Conservation (phyloP, 2,329 filamentous ascomycete species). For the Exophiala bonariae region DNA sequence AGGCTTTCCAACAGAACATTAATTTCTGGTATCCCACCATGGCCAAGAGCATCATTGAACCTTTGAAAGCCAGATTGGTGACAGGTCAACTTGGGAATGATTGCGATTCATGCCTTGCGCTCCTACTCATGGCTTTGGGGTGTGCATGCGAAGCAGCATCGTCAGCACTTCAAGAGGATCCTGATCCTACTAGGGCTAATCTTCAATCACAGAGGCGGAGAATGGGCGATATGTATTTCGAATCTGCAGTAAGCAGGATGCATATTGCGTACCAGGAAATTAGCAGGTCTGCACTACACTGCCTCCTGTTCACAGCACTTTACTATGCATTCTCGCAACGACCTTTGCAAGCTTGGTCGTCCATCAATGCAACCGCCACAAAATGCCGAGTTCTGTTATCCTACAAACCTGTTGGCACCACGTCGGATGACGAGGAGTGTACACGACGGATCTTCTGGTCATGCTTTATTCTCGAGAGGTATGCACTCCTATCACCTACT, state of each 20-base stretch:
- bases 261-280: slow-evolving; percentile 50
- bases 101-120: slow-evolving; percentile 43
- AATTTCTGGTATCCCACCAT: slow-evolving; percentile 58
- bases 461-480: slow-evolving; percentile 57
- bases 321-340: slow-evolving; percentile 54
- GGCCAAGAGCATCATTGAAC: slow-evolving; percentile 40
- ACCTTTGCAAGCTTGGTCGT: slow-evolving; percentile 55
- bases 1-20: slow-evolving; percentile 47
- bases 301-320: slow-evolving; percentile 51
- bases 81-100: slow-evolving; percentile 40
- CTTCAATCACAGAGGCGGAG: slow-evolving; percentile 34
- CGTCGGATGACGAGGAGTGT: slow-evolving; percentile 47
- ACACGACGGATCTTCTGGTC: slow-evolving; percentile 56
- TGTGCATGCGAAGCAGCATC: slow-evolving; percentile 45
- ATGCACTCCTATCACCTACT: background rate
- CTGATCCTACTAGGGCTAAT: slow-evolving; percentile 31
- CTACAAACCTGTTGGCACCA: slow-evolving; percentile 39
- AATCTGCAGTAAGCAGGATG: slow-evolving; percentile 48
- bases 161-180: slow-evolving; percentile 21
- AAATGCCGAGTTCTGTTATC: slow-evolving; percentile 53
- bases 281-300: slow-evolving; percentile 49
- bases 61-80: slow-evolving; percentile 35
- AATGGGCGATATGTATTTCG: slow-evolving; percentile 48
- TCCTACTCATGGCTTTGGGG: slow-evolving; percentile 51
- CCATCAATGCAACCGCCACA: slow-evolving; percentile 50